These are phyloP conservation scores for Straminergon stramineum DNA, from an alignment of 225 moss, liverwort and hornwort genomes.

Conservation along the genomic window DNA sequence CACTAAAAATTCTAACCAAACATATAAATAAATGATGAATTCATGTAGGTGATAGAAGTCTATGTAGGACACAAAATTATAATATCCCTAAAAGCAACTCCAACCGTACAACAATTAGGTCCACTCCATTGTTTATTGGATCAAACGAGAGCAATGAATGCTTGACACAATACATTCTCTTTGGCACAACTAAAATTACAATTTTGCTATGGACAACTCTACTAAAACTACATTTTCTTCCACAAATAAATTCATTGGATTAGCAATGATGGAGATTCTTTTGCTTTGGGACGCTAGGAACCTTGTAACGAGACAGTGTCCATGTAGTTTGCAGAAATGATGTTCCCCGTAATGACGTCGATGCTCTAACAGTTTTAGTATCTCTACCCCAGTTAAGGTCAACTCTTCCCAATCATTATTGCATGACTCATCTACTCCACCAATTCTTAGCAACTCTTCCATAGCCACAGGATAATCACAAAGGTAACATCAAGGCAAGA, in stretches of 20 bases:
- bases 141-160: background rate
- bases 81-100: background rate
- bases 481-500: background rate
- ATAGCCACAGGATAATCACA: background rate
- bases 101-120: rapidly evolving
- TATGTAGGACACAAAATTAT: background rate
- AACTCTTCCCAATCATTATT: background rate
- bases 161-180: too few species aligned
- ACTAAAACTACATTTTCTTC: background rate
- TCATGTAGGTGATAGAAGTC: background rate
- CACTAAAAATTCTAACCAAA: background rate
- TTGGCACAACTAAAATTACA: background rate
- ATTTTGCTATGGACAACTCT: background rate
- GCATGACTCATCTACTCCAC: background rate
- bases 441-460: background rate
- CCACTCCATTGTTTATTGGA: background rate
- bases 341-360: background rate
- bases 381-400: background rate
- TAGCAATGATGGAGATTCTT: background rate
- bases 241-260: background rate
- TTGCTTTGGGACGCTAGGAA: too few species aligned
- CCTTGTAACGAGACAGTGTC: background rate
- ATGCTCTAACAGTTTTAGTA: background rate
- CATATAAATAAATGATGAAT: background rate
- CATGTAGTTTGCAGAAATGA: background rate